These are phyloP conservation scores for Luzula sylvatica DNA, from an alignment of 176 grass and related monocot species.

Conservation along the genomic window DNA sequence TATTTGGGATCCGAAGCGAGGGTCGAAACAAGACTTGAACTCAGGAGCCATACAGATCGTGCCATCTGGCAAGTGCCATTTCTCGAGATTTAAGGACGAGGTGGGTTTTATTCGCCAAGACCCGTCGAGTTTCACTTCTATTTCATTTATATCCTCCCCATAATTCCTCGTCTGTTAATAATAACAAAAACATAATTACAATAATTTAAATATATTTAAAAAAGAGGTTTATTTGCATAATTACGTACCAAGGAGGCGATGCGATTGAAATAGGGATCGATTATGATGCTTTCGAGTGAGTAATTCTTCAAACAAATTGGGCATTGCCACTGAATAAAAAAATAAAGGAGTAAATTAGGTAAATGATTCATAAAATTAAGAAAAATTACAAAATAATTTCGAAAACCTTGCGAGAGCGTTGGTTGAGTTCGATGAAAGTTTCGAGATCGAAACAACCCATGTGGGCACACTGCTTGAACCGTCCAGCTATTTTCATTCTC, in stretches of 20 bases:
- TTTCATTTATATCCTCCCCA: slow-evolving; percentile 54
- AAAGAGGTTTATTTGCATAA: slow-evolving; percentile 5
- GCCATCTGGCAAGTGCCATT: slow-evolving; percentile 93
- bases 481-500: slow-evolving; percentile 73
- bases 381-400: not conserved
- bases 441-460: slow-evolving; percentile 96
- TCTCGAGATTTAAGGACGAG: not conserved
- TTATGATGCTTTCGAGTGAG: slow-evolving; percentile 57
- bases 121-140: slow-evolving; percentile 80
- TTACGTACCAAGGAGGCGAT: slow-evolving; percentile 76
- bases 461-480: slow-evolving; percentile 85
- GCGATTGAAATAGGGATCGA: slow-evolving; percentile 93
- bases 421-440: slow-evolving; percentile 81
- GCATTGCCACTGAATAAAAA: slow-evolving; percentile 80
- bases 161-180: slow-evolving; percentile 44
- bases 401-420: slow-evolving; percentile 86
- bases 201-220: not conserved
- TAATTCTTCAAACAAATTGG: slow-evolving; percentile 92
- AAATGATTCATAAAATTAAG: not conserved
- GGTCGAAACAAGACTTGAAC: slow-evolving; percentile 13
- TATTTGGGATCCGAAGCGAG: slow-evolving; percentile 20
- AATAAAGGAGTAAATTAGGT: not conserved
- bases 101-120: slow-evolving; percentile 68
- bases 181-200: too few relatives aligned
- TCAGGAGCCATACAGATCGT: slow-evolving; percentile 33